A percentile compares a stretch with the other conserved stretches of the same genome.
Conservation (phyloP, 805 yeast genomes). For the Schwanniomyces polymorphus region DNA sequence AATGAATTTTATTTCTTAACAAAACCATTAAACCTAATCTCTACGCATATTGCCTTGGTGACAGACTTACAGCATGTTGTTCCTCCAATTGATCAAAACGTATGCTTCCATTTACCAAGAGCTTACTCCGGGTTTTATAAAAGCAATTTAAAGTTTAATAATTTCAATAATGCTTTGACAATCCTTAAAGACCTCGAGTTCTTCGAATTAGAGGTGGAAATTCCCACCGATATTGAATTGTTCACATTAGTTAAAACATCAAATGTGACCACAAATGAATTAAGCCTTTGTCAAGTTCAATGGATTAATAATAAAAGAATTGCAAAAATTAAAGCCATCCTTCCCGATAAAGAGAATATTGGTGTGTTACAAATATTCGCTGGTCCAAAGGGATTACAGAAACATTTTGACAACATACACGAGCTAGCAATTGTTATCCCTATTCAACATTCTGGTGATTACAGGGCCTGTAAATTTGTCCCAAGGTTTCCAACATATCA, state of each 20-base stretch:
- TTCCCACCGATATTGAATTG: constrained; percentile 71
- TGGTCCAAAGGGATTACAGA: constrained; percentile 61
- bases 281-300: constrained; percentile 74
- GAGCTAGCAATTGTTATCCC: constrained; percentile 76
- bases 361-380: constrained; percentile 79
- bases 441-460: constrained; percentile 66
- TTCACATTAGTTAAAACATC: constrained; percentile 60
- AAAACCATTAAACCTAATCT: constrained; percentile 72
- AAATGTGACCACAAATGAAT: constrained; percentile 45
- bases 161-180: constrained; percentile 76
- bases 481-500: constrained; percentile 71
- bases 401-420: constrained; percentile 56
- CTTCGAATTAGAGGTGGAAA: constrained; percentile 71
- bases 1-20: constrained; percentile 74
- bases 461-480: constrained; percentile 65
- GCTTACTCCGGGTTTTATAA: constrained; percentile 79
- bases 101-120: constrained; percentile 80
- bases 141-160: constrained; percentile 56
- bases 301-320: constrained; percentile 64
- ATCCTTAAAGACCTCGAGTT: constrained; percentile 73
- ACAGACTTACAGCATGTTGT: constrained; percentile 80
- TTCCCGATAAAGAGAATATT: constrained; percentile 67
- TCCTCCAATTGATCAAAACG: constrained; percentile 78
- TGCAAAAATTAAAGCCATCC: constrained; percentile 75
- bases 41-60: constrained; percentile 83